phyloP scores from a whole-genome alignment of 1,284 basidiomycete genomes.

The Puccinia polysora region DNA sequence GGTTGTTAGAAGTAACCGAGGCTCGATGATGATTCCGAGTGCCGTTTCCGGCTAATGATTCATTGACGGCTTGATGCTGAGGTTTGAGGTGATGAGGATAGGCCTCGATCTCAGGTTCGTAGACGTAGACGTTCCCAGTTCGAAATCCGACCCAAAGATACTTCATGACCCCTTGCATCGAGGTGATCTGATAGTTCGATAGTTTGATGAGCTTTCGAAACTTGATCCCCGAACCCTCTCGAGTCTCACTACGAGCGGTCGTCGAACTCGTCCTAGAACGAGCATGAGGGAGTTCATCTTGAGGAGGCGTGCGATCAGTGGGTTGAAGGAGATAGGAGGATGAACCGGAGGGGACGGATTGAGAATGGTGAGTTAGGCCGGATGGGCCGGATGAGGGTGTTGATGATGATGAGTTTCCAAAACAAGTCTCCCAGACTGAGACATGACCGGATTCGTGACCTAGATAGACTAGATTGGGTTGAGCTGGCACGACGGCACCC shows the following conservation, averaged over 20 bases:
- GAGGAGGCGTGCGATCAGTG: too few relatives aligned
- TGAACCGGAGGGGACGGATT: background rate
- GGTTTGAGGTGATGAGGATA: slow-evolving; percentile 69
- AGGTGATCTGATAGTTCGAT: slow-evolving; percentile 47
- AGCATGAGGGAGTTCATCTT: too few relatives aligned
- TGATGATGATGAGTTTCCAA: slow-evolving; percentile 47
- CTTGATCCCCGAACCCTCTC: background rate
- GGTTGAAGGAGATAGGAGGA: too few relatives aligned
- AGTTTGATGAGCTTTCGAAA: slow-evolving; percentile 39
- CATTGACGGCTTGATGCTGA: slow-evolving; percentile 73
- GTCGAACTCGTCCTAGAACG: too few relatives aligned
- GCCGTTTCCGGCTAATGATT: slow-evolving; percentile 78
- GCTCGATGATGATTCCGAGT: slow-evolving; percentile 62
- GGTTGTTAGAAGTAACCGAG: slow-evolving; percentile 61
- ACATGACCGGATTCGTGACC: slow-evolving; percentile 89
- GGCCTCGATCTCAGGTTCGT: slow-evolving; percentile 35
- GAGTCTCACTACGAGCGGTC: background rate
- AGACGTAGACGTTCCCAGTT: slow-evolving; percentile 50
- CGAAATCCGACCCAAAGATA: slow-evolving; percentile 51
- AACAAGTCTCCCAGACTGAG: slow-evolving; percentile 63
- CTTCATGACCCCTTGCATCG: slow-evolving; percentile 49
- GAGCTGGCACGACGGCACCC: slow-evolving; percentile 69
- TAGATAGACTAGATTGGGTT: slow-evolving; percentile 69
- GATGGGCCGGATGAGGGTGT: slow-evolving; percentile 48
- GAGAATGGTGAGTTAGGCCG: slow-evolving; percentile 58